Evolutionary conservation across 345 rosid genomes (phyloP), one percentile per base, ranked within the genome.

Genomic region (Erysimum cheiranthoides): DNA sequence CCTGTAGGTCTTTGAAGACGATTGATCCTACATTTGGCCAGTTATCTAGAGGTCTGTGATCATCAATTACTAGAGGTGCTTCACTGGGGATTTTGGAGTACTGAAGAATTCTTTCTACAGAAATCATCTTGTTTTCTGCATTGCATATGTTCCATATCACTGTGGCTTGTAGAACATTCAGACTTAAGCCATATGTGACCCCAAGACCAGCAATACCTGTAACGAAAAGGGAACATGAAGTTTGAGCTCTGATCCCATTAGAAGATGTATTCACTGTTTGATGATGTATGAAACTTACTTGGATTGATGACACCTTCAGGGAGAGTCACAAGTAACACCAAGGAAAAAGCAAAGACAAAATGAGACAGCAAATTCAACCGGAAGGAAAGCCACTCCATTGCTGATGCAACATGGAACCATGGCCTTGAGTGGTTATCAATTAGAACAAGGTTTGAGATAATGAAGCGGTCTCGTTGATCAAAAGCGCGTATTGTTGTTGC

Each of bases 311-410:
- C 74, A 86, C 98, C 98, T 84, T 91, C 97, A 70, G 97, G 98
- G 18, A 93, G 94, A 59, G 86, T 81, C 56, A 91, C 96, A 75
- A 93, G 89, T 80, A 93, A 76, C 63, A 90, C 87, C 85, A 93
- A 73, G 35, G 98, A 86, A 82, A 87, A 91, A 30, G 94, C 97
- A 81, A 93, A 91, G 21, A 93, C 94, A 75, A 91, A 91, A 80
- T 91, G 91, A 63, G 98, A 93, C 45, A 93, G 83, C 31, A 93
- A 6, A 82, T 91, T 91, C 75, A 93, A 81, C 74, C 98, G 83
- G 85, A 90, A 91, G 68, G 93, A 91, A 71, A 93, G 93, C 98
- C 98, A 93, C 72, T 93, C 98, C 97, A 93, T 91, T 36, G 98
- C 97, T 25, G 97, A 78, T 57, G 80, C 73, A 73, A 81, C 83